Conservation (phyloP, 495 filamentous ascomycete species). For the Hypomontagnella submonticulosa region DNA sequence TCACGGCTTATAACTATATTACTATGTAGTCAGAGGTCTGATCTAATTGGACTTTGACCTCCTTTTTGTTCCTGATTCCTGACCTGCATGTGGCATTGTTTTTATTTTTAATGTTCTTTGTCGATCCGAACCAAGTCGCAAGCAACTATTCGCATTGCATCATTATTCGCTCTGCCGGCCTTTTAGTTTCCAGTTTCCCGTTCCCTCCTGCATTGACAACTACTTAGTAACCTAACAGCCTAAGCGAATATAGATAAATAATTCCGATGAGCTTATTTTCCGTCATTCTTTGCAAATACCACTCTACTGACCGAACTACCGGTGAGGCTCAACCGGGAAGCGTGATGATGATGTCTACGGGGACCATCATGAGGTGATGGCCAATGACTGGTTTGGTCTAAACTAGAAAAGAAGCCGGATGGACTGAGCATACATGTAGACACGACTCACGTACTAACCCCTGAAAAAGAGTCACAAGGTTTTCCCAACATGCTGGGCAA, state of each 20-base stretch:
- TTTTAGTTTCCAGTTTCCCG: conserved; percentile 10
- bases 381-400: conserved; percentile 4
- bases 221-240: conserved; percentile 4
- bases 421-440: background rate
- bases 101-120: no score
- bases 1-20: no score
- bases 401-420: conserved; percentile 19
- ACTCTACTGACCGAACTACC: conserved; percentile 13
- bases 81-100: background rate
- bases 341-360: conserved; percentile 15
- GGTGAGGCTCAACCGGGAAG: conserved; percentile 15
- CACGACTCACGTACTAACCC: conserved; percentile 12
- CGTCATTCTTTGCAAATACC: conserved; percentile 34
- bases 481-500: conserved; percentile 29
- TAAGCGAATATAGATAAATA: conserved; percentile 1
- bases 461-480: conserved; percentile 29
- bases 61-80: conserved; percentile 5
- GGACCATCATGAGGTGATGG: conserved; percentile 38
- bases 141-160: conserved; percentile 40
- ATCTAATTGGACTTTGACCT: conserved; percentile 15
- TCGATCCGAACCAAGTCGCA: conserved; percentile 33
- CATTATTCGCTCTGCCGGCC: conserved; percentile 11
- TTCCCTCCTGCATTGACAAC: conserved; percentile 3
- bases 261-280: conserved; percentile 35
- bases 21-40: no score